Conservation (phyloP, 192 early-diverging fungal genomes). For the Coemansia sp. region DNA sequence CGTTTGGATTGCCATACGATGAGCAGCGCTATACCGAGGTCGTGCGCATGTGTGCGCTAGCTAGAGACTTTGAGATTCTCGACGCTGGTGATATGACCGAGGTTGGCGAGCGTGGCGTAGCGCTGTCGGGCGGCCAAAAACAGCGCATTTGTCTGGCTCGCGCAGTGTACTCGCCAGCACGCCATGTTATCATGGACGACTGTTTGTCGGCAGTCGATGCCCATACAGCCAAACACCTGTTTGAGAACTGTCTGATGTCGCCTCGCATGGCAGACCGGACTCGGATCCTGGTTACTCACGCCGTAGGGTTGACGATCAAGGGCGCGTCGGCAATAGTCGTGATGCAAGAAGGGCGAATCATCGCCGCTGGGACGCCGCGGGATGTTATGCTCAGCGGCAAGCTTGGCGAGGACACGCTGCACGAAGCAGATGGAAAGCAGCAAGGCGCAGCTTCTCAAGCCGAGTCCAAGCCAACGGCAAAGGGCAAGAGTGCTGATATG, state of each 20-base stretch:
- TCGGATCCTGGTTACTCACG: slow-evolving; percentile 80
- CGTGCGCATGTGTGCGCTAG: slow-evolving; percentile 82
- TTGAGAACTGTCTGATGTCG: slow-evolving; percentile 85
- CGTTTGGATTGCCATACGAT: slow-evolving; percentile 80
- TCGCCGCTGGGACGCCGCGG: slow-evolving; percentile 64
- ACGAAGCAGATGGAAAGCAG: slow-evolving; percentile 61
- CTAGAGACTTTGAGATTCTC: slow-evolving; percentile 82
- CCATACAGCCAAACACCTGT: slow-evolving; percentile 75
- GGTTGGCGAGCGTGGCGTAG: slow-evolving; percentile 89
- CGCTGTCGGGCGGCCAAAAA: slow-evolving; percentile 91
- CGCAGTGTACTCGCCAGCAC: slow-evolving; percentile 86
- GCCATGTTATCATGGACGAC: slow-evolving; percentile 79
- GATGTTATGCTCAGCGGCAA: slow-evolving; percentile 63
- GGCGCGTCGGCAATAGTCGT: slow-evolving; percentile 63
- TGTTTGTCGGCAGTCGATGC: slow-evolving; percentile 63
- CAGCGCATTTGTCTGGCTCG: slow-evolving; percentile 57
- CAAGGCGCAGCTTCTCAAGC: slow-evolving; percentile 20
- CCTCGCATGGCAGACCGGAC: slow-evolving; percentile 79
- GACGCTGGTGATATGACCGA: slow-evolving; percentile 87
- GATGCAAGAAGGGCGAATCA: slow-evolving; percentile 69
- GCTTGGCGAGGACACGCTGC: slow-evolving; percentile 64
- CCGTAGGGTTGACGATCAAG: slow-evolving; percentile 71
- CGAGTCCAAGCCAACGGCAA: slow-evolving; percentile 7
- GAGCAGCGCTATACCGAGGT: slow-evolving; percentile 71
- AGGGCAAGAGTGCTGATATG: slow-evolving; percentile 35